phyloP scores from a whole-genome alignment of 768 basidiomycete genomes.

The Xerocomellus dryophilus region DNA sequence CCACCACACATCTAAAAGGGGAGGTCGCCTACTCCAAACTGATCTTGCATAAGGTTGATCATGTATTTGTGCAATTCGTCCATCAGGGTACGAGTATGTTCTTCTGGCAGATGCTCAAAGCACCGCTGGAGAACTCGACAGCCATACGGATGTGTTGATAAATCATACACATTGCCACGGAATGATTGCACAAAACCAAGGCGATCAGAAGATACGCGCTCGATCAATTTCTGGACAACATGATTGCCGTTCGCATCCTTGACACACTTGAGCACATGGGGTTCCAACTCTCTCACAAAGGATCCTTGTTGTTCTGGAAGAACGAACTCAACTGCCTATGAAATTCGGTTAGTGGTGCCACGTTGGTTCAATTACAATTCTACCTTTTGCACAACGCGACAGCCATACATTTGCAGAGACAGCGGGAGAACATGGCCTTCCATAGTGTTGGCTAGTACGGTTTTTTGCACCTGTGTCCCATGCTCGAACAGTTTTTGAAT shows the following conservation, averaged over 20 bases:
- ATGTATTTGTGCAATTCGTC: constrained; percentile 79
- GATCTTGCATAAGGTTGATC: constrained; percentile 77
- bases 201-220: constrained; percentile 72
- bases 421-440: constrained; percentile 73
- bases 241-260: constrained; percentile 94
- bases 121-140: constrained; percentile 94
- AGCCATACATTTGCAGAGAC: constrained; percentile 92
- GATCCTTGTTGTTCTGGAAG: constrained; percentile 71
- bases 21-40: constrained; percentile 69
- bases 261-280: constrained; percentile 79
- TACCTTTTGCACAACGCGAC: constrained; percentile 93
- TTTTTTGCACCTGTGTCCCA: constrained; percentile 74
- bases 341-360: constrained; percentile 2
- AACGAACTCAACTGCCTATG: constrained; percentile 80
- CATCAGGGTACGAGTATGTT: constrained; percentile 65
- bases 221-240: constrained; percentile 89
- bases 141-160: constrained; percentile 88
- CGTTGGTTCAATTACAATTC: background rate
- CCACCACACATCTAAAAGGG: background rate
- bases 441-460: constrained; percentile 65
- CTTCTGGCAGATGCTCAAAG: constrained; percentile 76
- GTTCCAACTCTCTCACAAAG: constrained; percentile 77
- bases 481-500: constrained; percentile 92
- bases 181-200: constrained; percentile 74
- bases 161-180: constrained; percentile 71